phyloP scores from a whole-genome alignment of 2,329 filamentous ascomycete genomes.

The Exophiala calicioides region DNA sequence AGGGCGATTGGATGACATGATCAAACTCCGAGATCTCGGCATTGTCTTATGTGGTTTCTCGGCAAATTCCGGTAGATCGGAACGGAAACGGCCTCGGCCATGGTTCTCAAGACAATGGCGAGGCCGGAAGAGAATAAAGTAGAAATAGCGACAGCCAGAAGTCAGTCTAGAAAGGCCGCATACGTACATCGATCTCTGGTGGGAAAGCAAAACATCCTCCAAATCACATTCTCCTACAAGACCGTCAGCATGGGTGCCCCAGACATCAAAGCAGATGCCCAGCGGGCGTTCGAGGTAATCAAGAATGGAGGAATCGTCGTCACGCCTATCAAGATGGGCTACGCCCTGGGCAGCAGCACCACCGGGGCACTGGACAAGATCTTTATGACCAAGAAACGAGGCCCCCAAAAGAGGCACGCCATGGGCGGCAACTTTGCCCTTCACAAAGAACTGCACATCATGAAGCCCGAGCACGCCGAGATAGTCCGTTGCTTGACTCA shows the following conservation, averaged over 20 bases:
- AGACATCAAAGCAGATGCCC: slow-evolving; percentile 29
- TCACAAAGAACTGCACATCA: slow-evolving; percentile 31
- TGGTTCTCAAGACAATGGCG: no score
- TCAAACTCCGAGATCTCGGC: slow-evolving; percentile 8
- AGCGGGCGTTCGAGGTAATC: slow-evolving; percentile 30
- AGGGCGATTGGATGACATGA: not conserved
- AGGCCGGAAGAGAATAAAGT: no score
- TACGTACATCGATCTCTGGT: not conserved
- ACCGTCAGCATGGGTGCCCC: slow-evolving; percentile 2
- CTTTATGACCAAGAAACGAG: slow-evolving; percentile 29
- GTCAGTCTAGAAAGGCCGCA: not conserved
- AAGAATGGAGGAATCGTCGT: slow-evolving; percentile 33
- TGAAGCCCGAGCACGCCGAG: slow-evolving; percentile 20
- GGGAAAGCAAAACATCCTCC: not conserved
- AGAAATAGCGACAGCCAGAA: no score
- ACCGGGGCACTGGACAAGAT: slow-evolving; percentile 30
- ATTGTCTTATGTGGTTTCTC: not conserved
- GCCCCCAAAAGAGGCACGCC: slow-evolving; percentile 33
- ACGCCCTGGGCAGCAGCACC: slow-evolving; percentile 31
- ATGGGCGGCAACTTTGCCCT: slow-evolving; percentile 34
- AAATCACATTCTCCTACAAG: not conserved
- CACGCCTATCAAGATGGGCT: slow-evolving; percentile 33
- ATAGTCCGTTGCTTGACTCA: slow-evolving; percentile 32
- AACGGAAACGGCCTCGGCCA: slow-evolving; percentile 3
- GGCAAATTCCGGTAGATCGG: not conserved